Evolutionary conservation across 139 green algal species (phyloP), one percentile per base, ranked within the genome.

Genomic region (Pseudopediastrum boryanum): DNA sequence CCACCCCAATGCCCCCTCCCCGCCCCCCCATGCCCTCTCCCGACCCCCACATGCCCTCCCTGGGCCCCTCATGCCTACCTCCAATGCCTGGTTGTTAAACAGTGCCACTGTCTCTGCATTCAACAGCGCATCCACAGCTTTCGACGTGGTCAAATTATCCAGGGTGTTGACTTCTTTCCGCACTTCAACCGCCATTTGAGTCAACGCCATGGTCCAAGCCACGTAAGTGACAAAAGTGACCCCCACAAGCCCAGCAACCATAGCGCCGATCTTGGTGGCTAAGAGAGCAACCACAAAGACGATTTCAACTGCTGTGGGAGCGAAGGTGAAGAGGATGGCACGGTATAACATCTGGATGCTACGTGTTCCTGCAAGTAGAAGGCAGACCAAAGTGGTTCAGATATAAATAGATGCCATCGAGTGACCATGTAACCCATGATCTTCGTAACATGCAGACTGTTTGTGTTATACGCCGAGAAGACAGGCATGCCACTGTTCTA

Each of bases 331-430:
- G 10, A 98, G 89, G 3, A 98, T 83, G 2, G 93, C 91, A 1
- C 95, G 80, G 82, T 98, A 99, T n/a, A 99, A 88, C 83, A 97
- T 95, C 46, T 89, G 89, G n/a, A 98, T 88, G 77, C 80, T 90
- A 31, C 95, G 87, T 4, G 93, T 96, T 51, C 96, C 95, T 91
- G 86, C 29, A 52, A 10, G 31, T 9, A 42, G 68, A 23, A 76
- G n/a, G 68, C 19, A 25, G 13, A 29, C 25, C 23, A 31, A 42
- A 29, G 43, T 48, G 43, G 27, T 7, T n/a, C 16, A 43, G n/a
- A 46, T 44, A 76, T 23, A 65, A 10, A 66, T 41, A 44, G 68
- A 62, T 27, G 8, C 68, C 31, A 31, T 68, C 59, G 13, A 35
- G 59, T 42, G 59, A 21, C 33, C 23, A n/a, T n/a, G n/a, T n/a